Conservation (phyloP, 805 yeast genomes). For the Ogataea pilisensis region DNA sequence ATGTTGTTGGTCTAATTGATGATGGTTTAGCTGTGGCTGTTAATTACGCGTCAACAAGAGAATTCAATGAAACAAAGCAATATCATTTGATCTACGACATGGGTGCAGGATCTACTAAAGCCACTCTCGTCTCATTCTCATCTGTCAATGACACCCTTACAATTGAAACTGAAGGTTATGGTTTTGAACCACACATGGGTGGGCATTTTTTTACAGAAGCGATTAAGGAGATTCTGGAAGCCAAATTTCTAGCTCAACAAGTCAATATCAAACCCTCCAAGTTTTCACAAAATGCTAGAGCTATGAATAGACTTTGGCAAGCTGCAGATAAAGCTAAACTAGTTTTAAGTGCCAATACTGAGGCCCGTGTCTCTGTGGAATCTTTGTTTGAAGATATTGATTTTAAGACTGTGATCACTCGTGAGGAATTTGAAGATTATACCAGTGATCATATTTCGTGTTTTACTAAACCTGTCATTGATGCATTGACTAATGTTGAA, state of each 20-base stretch:
- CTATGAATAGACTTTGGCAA: constrained; percentile 66
- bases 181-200: constrained; percentile 63
- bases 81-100: constrained; percentile 77
- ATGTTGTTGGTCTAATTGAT: constrained; percentile 66
- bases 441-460: constrained; percentile 41
- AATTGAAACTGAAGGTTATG: constrained; percentile 68
- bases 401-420: constrained; percentile 58
- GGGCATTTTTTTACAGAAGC: constrained; percentile 71
- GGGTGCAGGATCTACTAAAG: constrained; percentile 90
- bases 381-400: constrained; percentile 70
- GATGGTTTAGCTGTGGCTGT: constrained; percentile 92
- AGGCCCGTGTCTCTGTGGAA: constrained; percentile 74
- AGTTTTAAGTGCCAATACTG: constrained; percentile 82
- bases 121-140: constrained; percentile 70
- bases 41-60: constrained; percentile 61
- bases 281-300: constrained; percentile 46
- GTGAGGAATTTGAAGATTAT: constrained; percentile 74
- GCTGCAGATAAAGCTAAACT: constrained; percentile 87
- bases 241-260: constrained; percentile 50
- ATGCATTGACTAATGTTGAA: constrained; percentile 39
- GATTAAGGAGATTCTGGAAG: constrained; percentile 56
- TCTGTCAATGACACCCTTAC: constrained; percentile 38
- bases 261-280: constrained; percentile 34
- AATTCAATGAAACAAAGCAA: constrained; percentile 43
- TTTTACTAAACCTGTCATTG: constrained; percentile 50